Percentiles rank a stretch among this genome's conserved stretches.
Evolutionary conservation across 75 land plant genomes (phyloP).

Genomic region (Adiantum capillusveneris): DNA sequence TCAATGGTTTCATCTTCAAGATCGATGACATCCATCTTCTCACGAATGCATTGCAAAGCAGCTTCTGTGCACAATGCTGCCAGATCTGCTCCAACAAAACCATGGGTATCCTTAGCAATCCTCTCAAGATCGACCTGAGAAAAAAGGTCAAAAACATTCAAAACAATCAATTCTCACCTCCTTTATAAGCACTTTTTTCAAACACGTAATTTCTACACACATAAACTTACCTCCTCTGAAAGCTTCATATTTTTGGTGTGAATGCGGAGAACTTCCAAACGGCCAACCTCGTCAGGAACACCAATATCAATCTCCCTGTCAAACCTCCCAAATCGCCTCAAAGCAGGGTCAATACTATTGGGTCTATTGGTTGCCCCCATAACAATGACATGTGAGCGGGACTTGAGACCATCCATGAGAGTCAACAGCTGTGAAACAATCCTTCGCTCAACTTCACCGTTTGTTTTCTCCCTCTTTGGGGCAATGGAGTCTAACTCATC

Average conservation of each 20-base stretch:
- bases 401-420: constrained; percentile 75
- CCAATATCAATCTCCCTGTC: constrained; percentile 86
- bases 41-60: constrained; percentile 82
- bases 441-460: constrained; percentile 81
- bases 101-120: constrained; percentile 64
- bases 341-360: constrained; percentile 82
- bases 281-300: constrained; percentile 83
- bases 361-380: constrained; percentile 87
- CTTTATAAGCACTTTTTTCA: too few relatives aligned
- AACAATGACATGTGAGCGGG: constrained; percentile 77
- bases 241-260: constrained; percentile 95
- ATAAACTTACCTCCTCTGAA: constrained; percentile 52
- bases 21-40: constrained; percentile 90
- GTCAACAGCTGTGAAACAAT: constrained; percentile 82
- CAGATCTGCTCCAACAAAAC: constrained; percentile 76
- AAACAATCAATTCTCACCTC: neutral
- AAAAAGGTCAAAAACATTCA: neutral
- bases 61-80: constrained; percentile 89
- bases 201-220: too few relatives aligned
- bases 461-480: constrained; percentile 78
- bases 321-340: constrained; percentile 76
- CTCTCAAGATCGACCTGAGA: constrained; percentile 73
- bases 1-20: constrained; percentile 82
- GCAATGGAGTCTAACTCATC: constrained; percentile 85
- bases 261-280: constrained; percentile 67